Conservation (phyloP, 2,329 filamentous ascomycete genomes). For the Beauveria caledonica region DNA sequence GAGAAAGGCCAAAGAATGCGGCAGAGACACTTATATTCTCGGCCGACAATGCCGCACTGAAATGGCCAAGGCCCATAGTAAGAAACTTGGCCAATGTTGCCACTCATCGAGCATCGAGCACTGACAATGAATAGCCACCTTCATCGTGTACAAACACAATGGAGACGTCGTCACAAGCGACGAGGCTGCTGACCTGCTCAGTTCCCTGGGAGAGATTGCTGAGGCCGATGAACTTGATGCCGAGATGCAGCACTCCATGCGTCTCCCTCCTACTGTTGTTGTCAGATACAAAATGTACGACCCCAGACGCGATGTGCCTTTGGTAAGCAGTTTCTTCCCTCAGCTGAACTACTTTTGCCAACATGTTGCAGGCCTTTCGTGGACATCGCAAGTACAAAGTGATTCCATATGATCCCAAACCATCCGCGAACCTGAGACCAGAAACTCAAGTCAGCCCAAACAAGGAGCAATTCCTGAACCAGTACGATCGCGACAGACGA, state of each 20-base stretch:
- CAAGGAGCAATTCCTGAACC: slow-evolving; percentile 18
- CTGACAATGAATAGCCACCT: slow-evolving; percentile 32
- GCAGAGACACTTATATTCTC: slow-evolving; percentile 40
- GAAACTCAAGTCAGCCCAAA: slow-evolving; percentile 6
- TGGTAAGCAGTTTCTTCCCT: slow-evolving; percentile 28
- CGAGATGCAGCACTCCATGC: slow-evolving; percentile 25
- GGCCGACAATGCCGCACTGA: slow-evolving; percentile 53
- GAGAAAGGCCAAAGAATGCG: slow-evolving; percentile 36
- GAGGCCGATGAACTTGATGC: slow-evolving; percentile 29
- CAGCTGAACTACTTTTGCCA: slow-evolving; percentile 3
- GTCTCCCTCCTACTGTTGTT: slow-evolving; percentile 32
- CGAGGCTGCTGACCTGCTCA: slow-evolving; percentile 37
- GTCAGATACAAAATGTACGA: slow-evolving; percentile 46
- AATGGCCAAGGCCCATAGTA: slow-evolving; percentile 50
- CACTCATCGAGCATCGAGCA: slow-evolving; percentile 16
- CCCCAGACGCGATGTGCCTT: slow-evolving; percentile 38
- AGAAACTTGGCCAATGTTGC: slow-evolving; percentile 19
- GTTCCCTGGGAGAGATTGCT: slow-evolving; percentile 35
- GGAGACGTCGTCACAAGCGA: slow-evolving; percentile 29
- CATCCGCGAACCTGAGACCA: slow-evolving; percentile 15
- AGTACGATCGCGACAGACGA: slow-evolving; percentile 35
- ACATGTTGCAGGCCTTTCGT: slow-evolving; percentile 21
- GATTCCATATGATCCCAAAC: slow-evolving; percentile 21
- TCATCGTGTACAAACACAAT: slow-evolving; percentile 34
- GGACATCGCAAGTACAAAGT: slow-evolving; percentile 16